Evolutionary conservation across 257 asterid species (phyloP), one percentile per base, ranked within the genome.

Genomic region (Solanum pennellii): DNA sequence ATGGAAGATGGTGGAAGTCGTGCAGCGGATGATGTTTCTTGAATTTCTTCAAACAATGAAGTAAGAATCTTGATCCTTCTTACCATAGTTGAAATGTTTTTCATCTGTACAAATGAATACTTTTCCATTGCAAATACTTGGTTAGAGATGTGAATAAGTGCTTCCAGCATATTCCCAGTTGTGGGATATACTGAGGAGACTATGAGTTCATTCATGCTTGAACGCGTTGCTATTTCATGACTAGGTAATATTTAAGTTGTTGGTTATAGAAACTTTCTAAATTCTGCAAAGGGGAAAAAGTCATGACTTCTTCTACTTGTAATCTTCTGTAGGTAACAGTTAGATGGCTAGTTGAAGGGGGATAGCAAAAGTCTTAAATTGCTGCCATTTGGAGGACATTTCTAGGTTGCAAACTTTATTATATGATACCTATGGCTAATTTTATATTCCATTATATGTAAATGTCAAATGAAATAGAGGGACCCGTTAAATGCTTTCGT

Each of bases 311-410:
- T 88, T 91, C 88, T 93, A 92, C 84, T 93, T 94, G 98, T 89
- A 86, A 77, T 89, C 60, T 87, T 86, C 15, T 68, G 89, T 82
- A 91, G 91, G 86, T 69, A 87, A 89, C 86, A 88, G 69, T 41
- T 86, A 82, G 89, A 77, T 56, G 87, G 91, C 68, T 87, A 87
- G 86, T 77, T 45, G 89, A 88, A 86, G 87, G 89, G 87, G 87
- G 90, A 90, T 33, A 84, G 89, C 49, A 47, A 88, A 89, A 47
- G 59, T 91, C 93, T 86, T 88, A 87, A 65, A 77, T 35, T 87
- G 91, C 92, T 94, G 97, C 98, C 99, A 96, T 82, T 91, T 94
- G 98, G 99, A 92, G 92, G 91, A 87, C 90, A 84, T 83, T 56
- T 88, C 88, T 79, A 90, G 94, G 92, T 93, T 91, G 94, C 94